A percentile compares a stretch with the other conserved stretches of the same genome.
Evolutionary conservation across 106 monocot genomes (phyloP).

Genomic region (Gastrodia elata): DNA sequence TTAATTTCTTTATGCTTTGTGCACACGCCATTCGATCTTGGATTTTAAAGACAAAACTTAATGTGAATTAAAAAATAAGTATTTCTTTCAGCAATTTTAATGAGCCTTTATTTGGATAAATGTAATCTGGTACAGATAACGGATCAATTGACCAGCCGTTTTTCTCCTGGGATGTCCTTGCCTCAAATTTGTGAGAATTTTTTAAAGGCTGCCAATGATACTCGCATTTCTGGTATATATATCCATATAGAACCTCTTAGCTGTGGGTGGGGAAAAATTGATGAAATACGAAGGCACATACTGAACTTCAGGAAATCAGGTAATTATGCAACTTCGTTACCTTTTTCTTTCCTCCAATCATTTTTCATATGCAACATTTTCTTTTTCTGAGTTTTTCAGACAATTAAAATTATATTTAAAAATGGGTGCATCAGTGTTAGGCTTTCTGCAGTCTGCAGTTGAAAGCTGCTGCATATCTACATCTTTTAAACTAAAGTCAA

Average conservation of each 20-base stretch:
- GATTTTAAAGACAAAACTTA: not conserved
- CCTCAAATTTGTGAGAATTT: conserved; percentile 96
- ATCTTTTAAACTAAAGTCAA: too few species aligned
- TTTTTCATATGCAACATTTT: not conserved
- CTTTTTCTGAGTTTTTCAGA: not conserved
- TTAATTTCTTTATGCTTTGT: too few species aligned
- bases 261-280: conserved; percentile 96
- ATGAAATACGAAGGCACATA: conserved; percentile 90
- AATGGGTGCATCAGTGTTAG: too few species aligned
- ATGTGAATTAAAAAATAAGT: not conserved
- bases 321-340: conserved; percentile 18
- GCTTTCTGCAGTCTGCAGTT: too few species aligned
- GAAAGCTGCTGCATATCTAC: too few species aligned
- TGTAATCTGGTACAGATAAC: conserved; percentile 44
- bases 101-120: conserved; percentile 2
- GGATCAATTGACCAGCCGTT: conserved; percentile 63
- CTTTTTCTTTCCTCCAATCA: not conserved
- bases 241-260: conserved; percentile 86
- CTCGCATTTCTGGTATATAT: conserved; percentile 85
- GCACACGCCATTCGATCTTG: not conserved
- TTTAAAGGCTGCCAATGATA: conserved; percentile 87
- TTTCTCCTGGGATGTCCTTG: conserved; percentile 63
- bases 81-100: not conserved
- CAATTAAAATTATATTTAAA: not conserved
- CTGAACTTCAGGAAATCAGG: conserved; percentile 89